These are phyloP conservation scores for Astrothelium macrocarpum DNA, from an alignment of 495 filamentous ascomycete genomes.

Conservation along the genomic window DNA sequence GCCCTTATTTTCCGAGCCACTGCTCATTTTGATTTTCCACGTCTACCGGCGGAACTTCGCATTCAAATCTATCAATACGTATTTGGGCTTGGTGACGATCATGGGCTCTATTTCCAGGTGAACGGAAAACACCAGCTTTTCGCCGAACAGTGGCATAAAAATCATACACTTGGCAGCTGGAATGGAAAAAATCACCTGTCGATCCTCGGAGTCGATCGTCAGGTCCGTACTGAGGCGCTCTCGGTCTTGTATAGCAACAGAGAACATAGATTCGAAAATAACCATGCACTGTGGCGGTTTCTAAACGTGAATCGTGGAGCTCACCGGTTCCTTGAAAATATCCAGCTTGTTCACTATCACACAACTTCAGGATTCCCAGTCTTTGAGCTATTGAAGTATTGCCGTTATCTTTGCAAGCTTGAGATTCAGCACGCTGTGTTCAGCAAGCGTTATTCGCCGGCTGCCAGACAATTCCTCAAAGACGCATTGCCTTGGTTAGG, in stretches of 20 bases:
- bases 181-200: background rate
- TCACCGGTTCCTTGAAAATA: background rate
- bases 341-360: background rate
- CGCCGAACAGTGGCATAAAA: background rate
- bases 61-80: background rate
- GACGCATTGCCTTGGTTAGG: background rate
- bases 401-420: background rate
- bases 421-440: background rate
- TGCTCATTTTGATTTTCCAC: background rate
- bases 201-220: background rate
- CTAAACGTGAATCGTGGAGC: background rate
- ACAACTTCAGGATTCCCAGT: background rate
- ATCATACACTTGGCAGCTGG: background rate
- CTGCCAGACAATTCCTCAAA: background rate
- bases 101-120: background rate
- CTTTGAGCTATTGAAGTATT: background rate
- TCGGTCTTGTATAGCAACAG: background rate
- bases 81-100: background rate
- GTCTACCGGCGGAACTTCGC: background rate
- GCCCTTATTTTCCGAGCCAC: background rate
- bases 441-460: background rate
- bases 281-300: background rate
- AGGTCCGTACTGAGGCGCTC: background rate
- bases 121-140: too few relatives aligned
- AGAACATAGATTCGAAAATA: background rate